Percentiles rank a stretch among this genome's conserved stretches.
Evolutionary conservation across 2,329 filamentous ascomycete species (phyloP).

Genomic region (Emmonsia crescens): DNA sequence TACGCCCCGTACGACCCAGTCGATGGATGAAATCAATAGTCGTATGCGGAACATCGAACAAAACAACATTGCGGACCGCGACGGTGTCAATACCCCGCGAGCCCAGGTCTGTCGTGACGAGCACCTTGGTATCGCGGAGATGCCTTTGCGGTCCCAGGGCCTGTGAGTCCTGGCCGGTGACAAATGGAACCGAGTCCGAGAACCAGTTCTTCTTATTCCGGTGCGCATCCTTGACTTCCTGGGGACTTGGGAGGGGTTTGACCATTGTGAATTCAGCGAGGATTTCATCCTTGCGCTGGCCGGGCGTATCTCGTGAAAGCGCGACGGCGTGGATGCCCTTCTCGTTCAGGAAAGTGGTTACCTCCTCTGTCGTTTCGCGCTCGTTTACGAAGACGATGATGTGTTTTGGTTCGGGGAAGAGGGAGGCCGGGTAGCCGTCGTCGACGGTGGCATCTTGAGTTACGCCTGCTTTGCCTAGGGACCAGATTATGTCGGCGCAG

Average conservation of each 20-base stretch:
- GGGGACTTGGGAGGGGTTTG: constrained; percentile 12
- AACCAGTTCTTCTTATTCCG: constrained; percentile 11
- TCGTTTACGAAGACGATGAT: constrained; percentile 97
- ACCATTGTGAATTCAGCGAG: constrained; percentile 59
- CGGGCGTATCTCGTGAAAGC: constrained; percentile 71
- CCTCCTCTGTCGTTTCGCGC: constrained; percentile 72
- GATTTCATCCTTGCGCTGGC: constrained; percentile 65
- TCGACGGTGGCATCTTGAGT: constrained; percentile 19
- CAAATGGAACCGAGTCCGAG: constrained; percentile 13
- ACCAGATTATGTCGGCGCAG: constrained; percentile 90
- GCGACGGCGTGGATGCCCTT: constrained; percentile 87
- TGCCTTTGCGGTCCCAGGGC: constrained; percentile 9
- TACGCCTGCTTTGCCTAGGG: constrained; percentile 70
- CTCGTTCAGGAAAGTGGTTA: constrained; percentile 64
- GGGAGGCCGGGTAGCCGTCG: constrained; percentile 24
- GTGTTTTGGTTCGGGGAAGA: constrained; percentile 57
- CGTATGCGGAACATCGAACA: constrained; percentile 96
- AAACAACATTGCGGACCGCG: constrained; percentile 77
- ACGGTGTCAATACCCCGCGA: constrained; percentile 91
- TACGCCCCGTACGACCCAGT: constrained; percentile 79
- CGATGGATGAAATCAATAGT: constrained; percentile 98
- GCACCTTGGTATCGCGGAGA: constrained; percentile 55
- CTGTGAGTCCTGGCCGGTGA: constrained; percentile 5
- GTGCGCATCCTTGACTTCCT: constrained; percentile 9
- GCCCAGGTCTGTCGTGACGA: constrained; percentile 88